Conservation (phyloP, 1,284 basidiomycete genomes). For the Microbotryum violaceum region DNA sequence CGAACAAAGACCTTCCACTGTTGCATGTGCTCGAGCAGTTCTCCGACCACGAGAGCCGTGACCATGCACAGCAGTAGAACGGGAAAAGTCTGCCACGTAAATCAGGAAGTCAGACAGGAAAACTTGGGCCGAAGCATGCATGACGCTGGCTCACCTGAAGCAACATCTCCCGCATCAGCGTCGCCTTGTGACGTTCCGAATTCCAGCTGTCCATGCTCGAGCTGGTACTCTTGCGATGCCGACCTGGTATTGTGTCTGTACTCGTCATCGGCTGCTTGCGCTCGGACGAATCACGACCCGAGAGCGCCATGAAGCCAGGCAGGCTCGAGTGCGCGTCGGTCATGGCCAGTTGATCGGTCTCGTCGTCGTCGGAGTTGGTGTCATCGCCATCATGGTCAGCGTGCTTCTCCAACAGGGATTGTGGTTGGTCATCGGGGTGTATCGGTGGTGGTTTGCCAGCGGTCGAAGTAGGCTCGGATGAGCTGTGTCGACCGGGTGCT, state of each 20-base stretch:
- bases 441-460: no score
- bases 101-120: background rate
- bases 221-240: background rate
- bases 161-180: constrained; percentile 21
- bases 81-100: constrained; percentile 27
- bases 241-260: background rate
- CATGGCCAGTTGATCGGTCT: background rate
- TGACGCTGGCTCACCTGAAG: constrained; percentile 15
- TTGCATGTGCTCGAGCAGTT: constrained; percentile 44
- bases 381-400: background rate
- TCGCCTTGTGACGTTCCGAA: no score
- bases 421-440: no score
- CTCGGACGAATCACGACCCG: background rate
- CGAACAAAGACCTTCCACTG: constrained; percentile 81
- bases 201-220: background rate
- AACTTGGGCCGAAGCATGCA: background rate
- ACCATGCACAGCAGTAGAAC: constrained; percentile 31
- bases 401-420: no score
- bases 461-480: no score
- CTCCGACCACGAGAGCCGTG: constrained; percentile 31
- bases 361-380: background rate
- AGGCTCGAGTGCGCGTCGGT: background rate
- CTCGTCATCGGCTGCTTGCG: background rate
- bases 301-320: background rate
- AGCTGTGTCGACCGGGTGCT: no score